Base-by-base conservation (phyloP, 2,329 filamentous ascomycete species). In the Calonectria multiphialidica region DNA sequence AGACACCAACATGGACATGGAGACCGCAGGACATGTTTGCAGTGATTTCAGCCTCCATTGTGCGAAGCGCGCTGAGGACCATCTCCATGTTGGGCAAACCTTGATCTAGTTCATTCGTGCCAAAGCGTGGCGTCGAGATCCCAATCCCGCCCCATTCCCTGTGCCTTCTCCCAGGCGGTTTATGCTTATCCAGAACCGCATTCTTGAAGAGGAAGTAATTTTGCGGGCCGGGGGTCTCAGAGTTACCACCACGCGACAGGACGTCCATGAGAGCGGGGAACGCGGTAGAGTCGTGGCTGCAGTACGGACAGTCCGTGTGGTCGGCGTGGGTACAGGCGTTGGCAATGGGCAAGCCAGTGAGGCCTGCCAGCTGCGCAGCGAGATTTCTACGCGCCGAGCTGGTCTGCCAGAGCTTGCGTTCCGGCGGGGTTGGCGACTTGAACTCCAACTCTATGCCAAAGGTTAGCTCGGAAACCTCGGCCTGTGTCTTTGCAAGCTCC, bases 371-470 rank as follows among this genome's bases (percentile, higher is more conserved):
- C 30, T 7, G 37, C 23, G 16, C 12, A 2, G 37, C 49, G 40
- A 64, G 12, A 18, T 18, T 45, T 13, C 37, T 25, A 16, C 57
- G 37, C 3, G 40, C 25, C 57, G 57, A 28, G 40, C 23, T n/a
- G 6, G 7, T 64, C 57, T 8, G 49, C n/a, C 10, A 13, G 7
- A 18, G 28, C 35, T 35, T 44, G 64, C 68, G 71, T 7, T 23
- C 12, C 37, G 33, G 28, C n/a, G 25, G 67, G 44, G n/a, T 47
- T 0, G 68, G 50, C 25, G 75, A 66, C 61, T 77, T 71, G 53
- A 80, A 73, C 13, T 80, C 79, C 2, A 80, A 47, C 55, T 80
- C 79, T 28, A 77, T 30, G 13, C 79, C 78, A 49, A 80, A 77
- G 25, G 75, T 75, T 18, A 76, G 50, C n/a, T 64, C 16, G n/a